A percentile compares a stretch with the other conserved stretches of the same genome.
phyloP scores from a whole-genome alignment of 2,329 filamentous ascomycete species.

The Alternaria sp. region DNA sequence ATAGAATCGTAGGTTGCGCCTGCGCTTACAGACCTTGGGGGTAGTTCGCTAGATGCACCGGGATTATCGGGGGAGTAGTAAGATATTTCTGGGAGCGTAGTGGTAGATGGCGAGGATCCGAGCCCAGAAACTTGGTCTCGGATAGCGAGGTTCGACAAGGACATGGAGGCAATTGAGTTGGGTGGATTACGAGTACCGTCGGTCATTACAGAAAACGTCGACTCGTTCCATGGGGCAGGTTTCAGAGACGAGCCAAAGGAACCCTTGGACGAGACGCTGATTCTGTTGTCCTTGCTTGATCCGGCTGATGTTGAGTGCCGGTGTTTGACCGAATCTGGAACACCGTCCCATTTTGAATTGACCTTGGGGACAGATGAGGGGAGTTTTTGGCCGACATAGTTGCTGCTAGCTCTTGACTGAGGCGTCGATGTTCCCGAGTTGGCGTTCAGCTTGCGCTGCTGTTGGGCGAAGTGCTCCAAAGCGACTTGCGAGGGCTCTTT shows the following conservation, averaged over 20 bases:
- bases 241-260: conserved; percentile 23
- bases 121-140: conserved; percentile 16
- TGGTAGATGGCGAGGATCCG: conserved; percentile 32
- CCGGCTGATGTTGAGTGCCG: conserved; percentile 23
- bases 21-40: conserved; percentile 10
- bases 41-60: conserved; percentile 26
- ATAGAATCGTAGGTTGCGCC: conserved; percentile 6
- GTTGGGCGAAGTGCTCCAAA: conserved; percentile 57
- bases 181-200: conserved; percentile 41
- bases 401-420: conserved; percentile 25
- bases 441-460: conserved; percentile 53
- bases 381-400: conserved; percentile 54
- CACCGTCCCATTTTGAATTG: conserved; percentile 64
- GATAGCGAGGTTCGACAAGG: conserved; percentile 19
- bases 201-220: conserved; percentile 35
- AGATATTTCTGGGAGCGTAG: conserved; percentile 37
- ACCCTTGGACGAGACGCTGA: conserved; percentile 28
- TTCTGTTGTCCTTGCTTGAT: conserved; percentile 30
- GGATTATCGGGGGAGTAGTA: conserved; percentile 41
- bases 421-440: conserved; percentile 32
- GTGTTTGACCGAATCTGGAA: conserved; percentile 55
- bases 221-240: conserved; percentile 24
- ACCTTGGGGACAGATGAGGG: conserved; percentile 61
- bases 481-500: conserved; percentile 61
- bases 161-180: conserved; percentile 41